Conservation (phyloP, 208 protist genomes). For the Lotmaria passim region DNA sequence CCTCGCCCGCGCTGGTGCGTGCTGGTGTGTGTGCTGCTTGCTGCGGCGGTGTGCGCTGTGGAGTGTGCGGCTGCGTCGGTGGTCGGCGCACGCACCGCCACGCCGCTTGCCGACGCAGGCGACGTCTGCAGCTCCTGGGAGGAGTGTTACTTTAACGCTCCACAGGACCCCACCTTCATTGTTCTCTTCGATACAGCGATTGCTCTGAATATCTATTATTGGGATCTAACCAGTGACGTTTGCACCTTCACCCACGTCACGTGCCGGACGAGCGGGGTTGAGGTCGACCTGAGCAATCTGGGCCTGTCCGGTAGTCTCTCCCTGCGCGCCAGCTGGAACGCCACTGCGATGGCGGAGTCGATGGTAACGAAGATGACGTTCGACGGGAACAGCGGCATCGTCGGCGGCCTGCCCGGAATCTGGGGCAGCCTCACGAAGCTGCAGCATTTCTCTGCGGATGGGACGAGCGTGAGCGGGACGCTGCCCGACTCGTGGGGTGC, state of each 20-base stretch:
- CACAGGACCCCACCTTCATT: neutral
- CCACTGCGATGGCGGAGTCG: neutral
- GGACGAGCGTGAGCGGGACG: neutral
- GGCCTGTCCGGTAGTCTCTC: neutral
- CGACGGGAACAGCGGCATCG: constrained; percentile 10
- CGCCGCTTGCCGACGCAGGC: neutral
- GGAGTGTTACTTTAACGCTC: neutral
- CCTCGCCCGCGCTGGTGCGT: neutral
- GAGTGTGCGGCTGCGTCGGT: neutral
- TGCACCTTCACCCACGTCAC: neutral
- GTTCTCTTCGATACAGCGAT: neutral
- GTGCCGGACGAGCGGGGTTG: neutral
- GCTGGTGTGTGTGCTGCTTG: constrained; percentile 5
- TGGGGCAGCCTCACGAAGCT: neutral
- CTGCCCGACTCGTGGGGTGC: too few relatives aligned
- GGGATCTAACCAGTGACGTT: neutral
- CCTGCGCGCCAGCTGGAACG: neutral
- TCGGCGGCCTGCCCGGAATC: neutral
- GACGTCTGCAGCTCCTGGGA: neutral
- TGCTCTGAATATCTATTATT: neutral
- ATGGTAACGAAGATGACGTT: neutral
- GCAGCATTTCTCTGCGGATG: neutral
- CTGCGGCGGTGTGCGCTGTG: neutral
- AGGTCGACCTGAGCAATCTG: neutral
- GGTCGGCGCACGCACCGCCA: neutral